Base-by-base conservation (phyloP, 495 filamentous ascomycete species). In the Podospora conica region DNA sequence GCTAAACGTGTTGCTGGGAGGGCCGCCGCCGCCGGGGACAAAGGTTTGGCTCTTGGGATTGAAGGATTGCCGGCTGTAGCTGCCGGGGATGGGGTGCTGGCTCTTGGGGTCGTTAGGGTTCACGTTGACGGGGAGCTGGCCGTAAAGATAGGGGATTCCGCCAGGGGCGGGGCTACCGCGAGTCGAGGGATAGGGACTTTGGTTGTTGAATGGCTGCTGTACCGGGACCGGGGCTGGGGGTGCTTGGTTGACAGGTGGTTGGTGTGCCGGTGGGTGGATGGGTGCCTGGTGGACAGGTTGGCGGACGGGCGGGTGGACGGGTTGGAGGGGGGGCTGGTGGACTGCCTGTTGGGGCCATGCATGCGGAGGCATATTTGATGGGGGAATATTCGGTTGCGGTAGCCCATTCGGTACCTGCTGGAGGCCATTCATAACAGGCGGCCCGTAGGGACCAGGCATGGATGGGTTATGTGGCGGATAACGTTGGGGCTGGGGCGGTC, bases 21-120 rank as follows among this genome's bases (percentile, higher is more conserved):
- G 75, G 68, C 64, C 75, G 69, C 81, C 73, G 68, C 70, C 81
- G 10, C 83, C 82, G 22, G 93, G 93, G 54, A 96, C 85, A 72
- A 97, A 97, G 3, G 91, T 87, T 66, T 93, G 90, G 11, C 91
- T 96, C 76, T 96, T 92, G 0, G 93, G 93, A 70, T 97, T 96
- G 81, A 97, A 96, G 22, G 89, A 84, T 71, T 91, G 89, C 23
- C 92, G 82, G 71, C 87, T 90, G 75, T 89, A 96, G 76, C 88
- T 92, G 20, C 90, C 91, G 15, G 91, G 90, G 54, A 96, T 84
- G 28, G 90, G 88, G 73, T 95, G 90, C 65, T 88, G 83, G 57
- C 83, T 86, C 72, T 89, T 87, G 54, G 88, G 82, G 61, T 86
- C 83, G 53, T 86, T 77, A 61, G 87, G 86, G 72, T 90, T 84